A percentile compares a stretch with the other conserved stretches of the same genome.
Evolutionary conservation across 352 stramenopile genomes (phyloP).

Genomic region (Peronospora belbahrii): DNA sequence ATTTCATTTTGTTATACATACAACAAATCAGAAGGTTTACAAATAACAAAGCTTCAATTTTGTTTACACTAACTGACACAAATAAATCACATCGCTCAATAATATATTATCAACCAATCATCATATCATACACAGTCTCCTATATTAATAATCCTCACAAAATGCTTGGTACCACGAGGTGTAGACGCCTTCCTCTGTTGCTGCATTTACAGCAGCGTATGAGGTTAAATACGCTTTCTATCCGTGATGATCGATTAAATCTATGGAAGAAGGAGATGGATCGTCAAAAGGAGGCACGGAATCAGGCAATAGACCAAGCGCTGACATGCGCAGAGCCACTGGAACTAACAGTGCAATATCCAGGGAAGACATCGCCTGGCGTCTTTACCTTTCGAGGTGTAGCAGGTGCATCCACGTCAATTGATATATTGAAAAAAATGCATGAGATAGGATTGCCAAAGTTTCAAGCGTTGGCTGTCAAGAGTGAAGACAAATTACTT

Average conservation of each 20-base stretch:
- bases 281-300: conserved; percentile 32
- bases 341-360: conserved; percentile 37
- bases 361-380: conserved; percentile 7
- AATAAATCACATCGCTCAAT: background rate
- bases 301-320: conserved; percentile 1
- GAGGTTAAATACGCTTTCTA: conserved; percentile 25
- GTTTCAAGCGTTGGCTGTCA: conserved; percentile 46
- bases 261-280: conserved; percentile 50
- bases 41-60: too few relatives aligned
- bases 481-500: conserved; percentile 37
- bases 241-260: conserved; percentile 36
- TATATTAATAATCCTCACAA: too few relatives aligned
- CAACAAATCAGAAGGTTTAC: too few relatives aligned
- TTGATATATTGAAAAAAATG: conserved; percentile 63
- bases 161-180: conserved; percentile 17
- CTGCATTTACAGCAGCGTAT: conserved; percentile 7
- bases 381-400: conserved; percentile 39
- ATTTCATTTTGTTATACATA: too few relatives aligned
- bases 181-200: conserved; percentile 2
- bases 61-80: too few relatives aligned
- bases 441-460: conserved; percentile 43
- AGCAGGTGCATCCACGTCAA: conserved; percentile 35
- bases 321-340: conserved; percentile 24
- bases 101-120: background rate
- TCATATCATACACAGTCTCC: background rate